Base-by-base conservation (phyloP, 176 grass and related monocot genomes). In the Bothriochloa decipiens region DNA sequence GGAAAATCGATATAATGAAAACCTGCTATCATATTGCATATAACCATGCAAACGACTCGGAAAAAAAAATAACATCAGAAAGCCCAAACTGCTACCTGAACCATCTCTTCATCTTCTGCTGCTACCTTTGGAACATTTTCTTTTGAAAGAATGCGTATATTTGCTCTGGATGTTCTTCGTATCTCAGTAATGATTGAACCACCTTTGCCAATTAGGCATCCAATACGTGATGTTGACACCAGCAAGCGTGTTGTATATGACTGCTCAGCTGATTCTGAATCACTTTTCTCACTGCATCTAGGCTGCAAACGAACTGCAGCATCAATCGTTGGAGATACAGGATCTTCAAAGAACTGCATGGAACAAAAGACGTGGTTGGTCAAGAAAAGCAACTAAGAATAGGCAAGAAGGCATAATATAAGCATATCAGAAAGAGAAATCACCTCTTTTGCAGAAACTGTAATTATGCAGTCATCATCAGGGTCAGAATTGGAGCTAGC, bases 101-200 rank as follows among this genome's bases (percentile, higher is more conserved):
- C 93, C 97, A 99, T 99, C 84, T 99, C 97, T 79, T 99, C 97
- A 27, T 96, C 97, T 72, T 91, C 91, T 76, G 91, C 85, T 65
- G 97, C 97, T 73, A 99, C 91, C 75, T 99, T 99, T 45, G 97
- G 97, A 52, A 99, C 85, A 78, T 94, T 90, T 75, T 99, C 93
- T 81, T 99, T 99, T n/a, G 96, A 99, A 85, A 99, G 88, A 63
- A 99, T 92, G 8, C 93, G 93, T 50, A 99, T 96, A 52, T 92
- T 96, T 89, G 96, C 93, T 83, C 86, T 86, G 49, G 96, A 91
- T 43, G 73, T 74, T 78, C 91, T 96, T 62, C 96, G 83, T 81
- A 99, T 99, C 62, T 99, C 96, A 74, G 90, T 93, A 79, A 99
- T 93, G 66, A 99, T 99, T 23, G 91, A 92, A 61, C 96, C 96